A percentile compares a stretch with the other conserved stretches of the same genome.
phyloP scores from a whole-genome alignment of 1,139 yeast genomes.

The Kazachstania sp. region DNA sequence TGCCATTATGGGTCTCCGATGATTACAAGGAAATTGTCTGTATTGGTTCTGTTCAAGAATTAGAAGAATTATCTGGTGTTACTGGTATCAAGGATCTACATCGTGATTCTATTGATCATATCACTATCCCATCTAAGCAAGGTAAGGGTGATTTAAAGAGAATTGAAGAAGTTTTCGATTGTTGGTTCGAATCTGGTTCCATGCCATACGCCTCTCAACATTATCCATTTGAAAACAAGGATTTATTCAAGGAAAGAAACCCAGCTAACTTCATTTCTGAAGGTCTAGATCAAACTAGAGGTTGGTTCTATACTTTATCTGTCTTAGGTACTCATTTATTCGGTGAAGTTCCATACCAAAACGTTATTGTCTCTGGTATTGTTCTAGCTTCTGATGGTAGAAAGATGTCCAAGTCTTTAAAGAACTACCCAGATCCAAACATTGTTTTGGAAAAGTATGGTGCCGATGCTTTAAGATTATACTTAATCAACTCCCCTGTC shows the following conservation, averaged over 20 bases:
- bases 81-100: slow-evolving; percentile 79
- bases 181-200: slow-evolving; percentile 99
- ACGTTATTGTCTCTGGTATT: slow-evolving; percentile 93
- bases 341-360: slow-evolving; percentile 86
- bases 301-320: slow-evolving; percentile 97
- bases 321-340: slow-evolving; percentile 94
- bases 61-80: slow-evolving; percentile 75
- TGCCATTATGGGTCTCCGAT: slow-evolving; percentile 95
- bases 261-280: slow-evolving; percentile 98
- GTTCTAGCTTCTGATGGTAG: slow-evolving; percentile 97
- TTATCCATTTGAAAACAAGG: slow-evolving; percentile 86
- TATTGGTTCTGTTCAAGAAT: slow-evolving; percentile 82
- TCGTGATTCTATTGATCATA: slow-evolving; percentile 83
- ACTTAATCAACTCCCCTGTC: slow-evolving; percentile 94
- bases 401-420: slow-evolving; percentile 97
- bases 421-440: slow-evolving; percentile 94
- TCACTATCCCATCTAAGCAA: slow-evolving; percentile 86
- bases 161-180: slow-evolving; percentile 96
- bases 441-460: slow-evolving; percentile 79
- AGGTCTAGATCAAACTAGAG: slow-evolving; percentile 99
- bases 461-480: slow-evolving; percentile 94
- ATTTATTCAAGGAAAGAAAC: slow-evolving; percentile 60
- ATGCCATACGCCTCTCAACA: slow-evolving; percentile 98
- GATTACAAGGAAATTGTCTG: slow-evolving; percentile 90
- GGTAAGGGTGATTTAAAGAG: slow-evolving; percentile 87